phyloP scores from a whole-genome alignment of 768 basidiomycete species.

The Dendrothele bispora region DNA sequence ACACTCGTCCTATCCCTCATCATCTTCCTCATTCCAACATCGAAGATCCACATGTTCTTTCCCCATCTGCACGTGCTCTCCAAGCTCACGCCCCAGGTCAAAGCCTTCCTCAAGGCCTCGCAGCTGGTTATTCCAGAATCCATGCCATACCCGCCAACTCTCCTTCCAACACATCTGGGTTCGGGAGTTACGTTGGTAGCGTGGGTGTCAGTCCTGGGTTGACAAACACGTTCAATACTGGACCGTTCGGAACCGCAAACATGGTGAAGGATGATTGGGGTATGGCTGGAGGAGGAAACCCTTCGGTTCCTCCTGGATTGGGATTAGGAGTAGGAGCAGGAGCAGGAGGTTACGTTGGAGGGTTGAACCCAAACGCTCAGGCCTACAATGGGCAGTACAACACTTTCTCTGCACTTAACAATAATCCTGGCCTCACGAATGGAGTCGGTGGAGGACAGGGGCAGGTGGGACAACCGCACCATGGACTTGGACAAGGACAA shows the following conservation, averaged over 20 bases:
- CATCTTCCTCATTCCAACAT: slow-evolving; percentile 13
- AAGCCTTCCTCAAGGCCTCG: slow-evolving; percentile 88
- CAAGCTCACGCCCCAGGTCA: slow-evolving; percentile 90
- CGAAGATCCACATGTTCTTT: slow-evolving; percentile 36
- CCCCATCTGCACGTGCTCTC: slow-evolving; percentile 75
- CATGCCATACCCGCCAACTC: slow-evolving; percentile 63
- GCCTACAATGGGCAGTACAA: background rate
- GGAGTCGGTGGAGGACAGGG: background rate
- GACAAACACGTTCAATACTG: background rate
- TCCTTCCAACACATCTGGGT: slow-evolving; percentile 32
- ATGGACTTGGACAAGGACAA: slow-evolving; percentile 11
- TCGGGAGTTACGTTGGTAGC: slow-evolving; percentile 1
- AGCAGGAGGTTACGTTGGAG: background rate
- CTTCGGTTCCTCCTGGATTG: too few relatives aligned
- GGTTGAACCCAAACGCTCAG: too few relatives aligned
- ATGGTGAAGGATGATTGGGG: too few relatives aligned
- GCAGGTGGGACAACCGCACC: slow-evolving; percentile 7
- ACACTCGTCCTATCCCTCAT: slow-evolving; percentile 8
- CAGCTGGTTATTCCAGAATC: slow-evolving; percentile 87
- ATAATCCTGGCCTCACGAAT: background rate
- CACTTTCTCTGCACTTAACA: background rate
- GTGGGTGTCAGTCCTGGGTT: slow-evolving; percentile 18
- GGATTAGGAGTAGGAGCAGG: background rate
- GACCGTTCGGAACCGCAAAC: slow-evolving; percentile 3
- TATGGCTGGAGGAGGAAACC: too few relatives aligned